A percentile compares a stretch with the other conserved stretches of the same genome.
These are phyloP conservation scores for Jaltomata sinuosa DNA, from an alignment of 257 asterid genomes.

Conservation along the genomic window DNA sequence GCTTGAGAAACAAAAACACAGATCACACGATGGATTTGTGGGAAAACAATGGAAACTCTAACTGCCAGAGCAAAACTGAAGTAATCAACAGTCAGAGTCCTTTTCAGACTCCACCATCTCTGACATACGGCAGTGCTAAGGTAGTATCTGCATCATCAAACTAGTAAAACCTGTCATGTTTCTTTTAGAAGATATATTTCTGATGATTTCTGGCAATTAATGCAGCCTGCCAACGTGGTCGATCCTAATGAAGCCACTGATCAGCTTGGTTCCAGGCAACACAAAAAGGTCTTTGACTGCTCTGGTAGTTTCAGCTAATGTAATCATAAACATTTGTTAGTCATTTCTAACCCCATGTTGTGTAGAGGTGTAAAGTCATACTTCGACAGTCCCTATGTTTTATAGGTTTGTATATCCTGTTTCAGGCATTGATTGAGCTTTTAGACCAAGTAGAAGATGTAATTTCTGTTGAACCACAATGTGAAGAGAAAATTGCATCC, in stretches of 20 bases:
- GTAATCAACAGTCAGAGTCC: conserved; percentile 57
- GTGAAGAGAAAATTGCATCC: conserved; percentile 21
- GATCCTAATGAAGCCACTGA: conserved; percentile 32
- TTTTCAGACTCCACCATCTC: conserved; percentile 83
- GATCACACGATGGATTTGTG: conserved; percentile 16
- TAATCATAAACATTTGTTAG: background rate
- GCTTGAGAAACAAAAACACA: conserved; percentile 17
- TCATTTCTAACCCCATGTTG: background rate
- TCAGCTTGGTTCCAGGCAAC: conserved; percentile 57
- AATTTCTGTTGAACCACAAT: conserved; percentile 51
- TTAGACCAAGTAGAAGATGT: conserved; percentile 94
- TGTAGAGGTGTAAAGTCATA: background rate
- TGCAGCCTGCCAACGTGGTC: conserved; percentile 46
- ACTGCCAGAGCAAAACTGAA: conserved; percentile 27
- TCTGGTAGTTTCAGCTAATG: background rate
- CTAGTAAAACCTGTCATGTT: conserved; percentile 1
- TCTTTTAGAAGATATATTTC: background rate
- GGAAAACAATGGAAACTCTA: conserved; percentile 22
- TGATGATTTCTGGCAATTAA: conserved; percentile 14
- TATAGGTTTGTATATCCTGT: background rate
- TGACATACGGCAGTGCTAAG: conserved; percentile 66
- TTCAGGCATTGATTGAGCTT: conserved; percentile 81
- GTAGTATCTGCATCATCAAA: conserved; percentile 26
- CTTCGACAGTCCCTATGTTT: background rate
- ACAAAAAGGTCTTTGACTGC: conserved; percentile 60